Conservation (phyloP, 2,329 filamentous ascomycete species). For the Paraconiothyrium brasiliense region DNA sequence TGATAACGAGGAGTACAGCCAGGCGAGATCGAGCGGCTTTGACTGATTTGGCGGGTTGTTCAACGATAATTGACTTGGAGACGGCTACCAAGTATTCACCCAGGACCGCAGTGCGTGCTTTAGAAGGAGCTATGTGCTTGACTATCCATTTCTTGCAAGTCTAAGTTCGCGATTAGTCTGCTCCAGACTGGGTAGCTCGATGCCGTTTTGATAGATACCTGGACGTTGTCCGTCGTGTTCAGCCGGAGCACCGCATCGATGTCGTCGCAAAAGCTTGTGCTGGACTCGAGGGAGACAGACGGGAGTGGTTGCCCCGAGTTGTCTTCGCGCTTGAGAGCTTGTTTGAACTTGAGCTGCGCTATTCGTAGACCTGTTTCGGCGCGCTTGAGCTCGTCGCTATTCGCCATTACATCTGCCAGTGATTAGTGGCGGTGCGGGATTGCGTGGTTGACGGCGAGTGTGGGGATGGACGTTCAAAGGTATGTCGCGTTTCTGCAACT, state of each 20-base stretch:
- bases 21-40: slow-evolving; percentile 72
- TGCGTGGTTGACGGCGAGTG: background rate
- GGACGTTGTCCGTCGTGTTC: slow-evolving; percentile 40
- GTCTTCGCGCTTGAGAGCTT: slow-evolving; percentile 36
- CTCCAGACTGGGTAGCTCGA: slow-evolving; percentile 31
- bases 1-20: slow-evolving; percentile 80
- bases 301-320: slow-evolving; percentile 24
- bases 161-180: slow-evolving; percentile 60
- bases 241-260: slow-evolving; percentile 40
- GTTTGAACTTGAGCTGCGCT: slow-evolving; percentile 41
- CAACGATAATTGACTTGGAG: slow-evolving; percentile 64
- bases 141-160: slow-evolving; percentile 89
- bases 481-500: slow-evolving; percentile 1
- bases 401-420: slow-evolving; percentile 28
- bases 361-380: slow-evolving; percentile 36
- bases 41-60: slow-evolving; percentile 51
- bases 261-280: slow-evolving; percentile 34
- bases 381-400: slow-evolving; percentile 33
- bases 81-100: slow-evolving; percentile 80
- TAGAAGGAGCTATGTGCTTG: slow-evolving; percentile 73
- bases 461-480: background rate
- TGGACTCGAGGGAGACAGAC: slow-evolving; percentile 33
- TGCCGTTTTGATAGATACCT: slow-evolving; percentile 42
- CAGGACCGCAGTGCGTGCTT: slow-evolving; percentile 71
- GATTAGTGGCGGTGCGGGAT: background rate